Base-by-base conservation (phyloP, 2,329 filamentous ascomycete species). In the Apiospora arundinis region DNA sequence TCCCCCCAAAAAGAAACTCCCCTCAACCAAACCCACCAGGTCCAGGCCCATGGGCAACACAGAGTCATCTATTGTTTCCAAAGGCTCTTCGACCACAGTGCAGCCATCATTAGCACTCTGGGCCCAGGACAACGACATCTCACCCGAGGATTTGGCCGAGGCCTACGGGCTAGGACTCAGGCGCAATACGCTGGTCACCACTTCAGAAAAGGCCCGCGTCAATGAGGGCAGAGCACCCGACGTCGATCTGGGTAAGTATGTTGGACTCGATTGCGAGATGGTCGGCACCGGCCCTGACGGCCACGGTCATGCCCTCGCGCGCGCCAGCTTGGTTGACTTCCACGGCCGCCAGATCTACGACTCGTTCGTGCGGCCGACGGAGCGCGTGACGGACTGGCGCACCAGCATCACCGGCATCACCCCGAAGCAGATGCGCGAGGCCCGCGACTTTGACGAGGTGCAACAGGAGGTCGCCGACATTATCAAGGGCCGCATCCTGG, bases 261-360 rank as follows among this genome's bases (percentile, higher is more conserved):
- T 99, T 56, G 93, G 93, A 25, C 90, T 99, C 66, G 96, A 99
- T 84, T 99, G 96, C 82, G 96, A 99, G 83, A 99, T 99, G 96
- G 96, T 99, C 37, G 96, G 95, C 67, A 90, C 97, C 16, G 93
- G 92, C 0, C 89, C 89, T 0, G 90, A 90, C 68, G 88, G 90
- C 28, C 86, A 92, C 74, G 89, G 91, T 78, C 95, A 94, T 46
- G 91, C 91, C 0, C 89, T 99, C 63, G 96, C 96, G 0, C 90
- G 96, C 66, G 94, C 95, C 70, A 97, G 93, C 78, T 85, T 97
- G 21, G 95, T 98, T 75, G 97, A 98, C 81, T 99, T 95, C 81
- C 94, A 98, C 80, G 95, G 95, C 23, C 89, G 92, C 40, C 94
- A 97, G 81, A 85, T 99, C 65, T 98, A 98, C 87, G 96, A 99